Conservation (phyloP, 1,284 basidiomycete genomes). For the Papiliotrema nemorosa region DNA sequence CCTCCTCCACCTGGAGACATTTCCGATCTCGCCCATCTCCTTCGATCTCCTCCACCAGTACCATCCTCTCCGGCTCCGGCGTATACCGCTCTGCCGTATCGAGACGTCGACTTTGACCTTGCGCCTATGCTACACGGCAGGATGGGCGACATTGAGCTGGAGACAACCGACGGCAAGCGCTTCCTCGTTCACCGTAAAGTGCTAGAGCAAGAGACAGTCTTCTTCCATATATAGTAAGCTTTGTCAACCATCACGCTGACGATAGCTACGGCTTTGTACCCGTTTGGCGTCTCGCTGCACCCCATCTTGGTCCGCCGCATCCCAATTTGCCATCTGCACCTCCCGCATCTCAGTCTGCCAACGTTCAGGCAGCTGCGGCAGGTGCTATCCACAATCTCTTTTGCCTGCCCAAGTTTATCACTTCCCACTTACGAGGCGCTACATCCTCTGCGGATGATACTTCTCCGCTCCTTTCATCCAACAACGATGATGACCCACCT, state of each 20-base stretch:
- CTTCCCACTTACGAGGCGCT: slow-evolving; percentile 10
- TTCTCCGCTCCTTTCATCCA: not conserved
- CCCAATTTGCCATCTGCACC: slow-evolving; percentile 1
- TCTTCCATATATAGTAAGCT: slow-evolving; percentile 44
- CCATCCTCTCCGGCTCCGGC: slow-evolving; percentile 34
- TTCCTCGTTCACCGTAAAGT: slow-evolving; percentile 37
- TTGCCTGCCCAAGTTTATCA: slow-evolving; percentile 28
- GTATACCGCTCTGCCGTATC: slow-evolving; percentile 31
- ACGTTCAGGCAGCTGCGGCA: not conserved
- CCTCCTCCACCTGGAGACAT: not conserved
- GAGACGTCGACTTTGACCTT: slow-evolving; percentile 29
- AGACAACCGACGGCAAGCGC: slow-evolving; percentile 34
- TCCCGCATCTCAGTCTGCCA: slow-evolving; percentile 1
- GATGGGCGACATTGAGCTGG: slow-evolving; percentile 35
- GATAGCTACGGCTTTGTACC: slow-evolving; percentile 41
- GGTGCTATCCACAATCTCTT: slow-evolving; percentile 15
- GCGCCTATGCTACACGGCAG: slow-evolving; percentile 27
- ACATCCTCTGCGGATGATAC: not conserved
- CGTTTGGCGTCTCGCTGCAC: slow-evolving; percentile 27
- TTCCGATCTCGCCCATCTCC: slow-evolving; percentile 2
- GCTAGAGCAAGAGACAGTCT: slow-evolving; percentile 39
- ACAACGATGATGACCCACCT: not conserved
- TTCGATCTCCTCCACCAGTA: slow-evolving; percentile 9
- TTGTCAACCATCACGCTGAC: not conserved
- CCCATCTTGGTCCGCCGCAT: slow-evolving; percentile 2